Evolutionary conservation across 2,329 filamentous ascomycete species (phyloP).

Genomic region (Fusarium chuoi): DNA sequence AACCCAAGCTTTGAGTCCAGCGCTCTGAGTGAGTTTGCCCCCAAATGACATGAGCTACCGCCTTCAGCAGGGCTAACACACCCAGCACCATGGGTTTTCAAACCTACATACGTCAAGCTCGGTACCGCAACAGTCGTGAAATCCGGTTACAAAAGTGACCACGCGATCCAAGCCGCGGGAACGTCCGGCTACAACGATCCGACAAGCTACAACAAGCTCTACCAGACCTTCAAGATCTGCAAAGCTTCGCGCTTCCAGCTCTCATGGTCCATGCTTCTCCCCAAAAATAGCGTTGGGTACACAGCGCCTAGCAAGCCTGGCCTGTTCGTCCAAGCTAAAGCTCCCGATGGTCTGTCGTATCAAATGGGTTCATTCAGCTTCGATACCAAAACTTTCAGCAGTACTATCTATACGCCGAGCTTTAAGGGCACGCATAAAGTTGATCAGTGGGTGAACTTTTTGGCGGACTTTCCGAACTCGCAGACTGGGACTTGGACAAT

Average conservation of each 20-base stretch:
- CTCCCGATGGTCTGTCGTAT: not conserved
- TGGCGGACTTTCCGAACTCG: not conserved
- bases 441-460: not conserved
- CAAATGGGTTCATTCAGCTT: not conserved
- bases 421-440: not conserved
- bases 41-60: fast-evolving
- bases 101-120: not conserved
- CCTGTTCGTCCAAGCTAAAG: not conserved
- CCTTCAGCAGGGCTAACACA: not conserved
- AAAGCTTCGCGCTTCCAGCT: not conserved
- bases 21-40: not conserved
- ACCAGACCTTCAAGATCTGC: constrained; percentile 4
- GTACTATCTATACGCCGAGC: not conserved
- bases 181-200: not conserved
- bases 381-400: not conserved
- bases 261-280: constrained; percentile 1
- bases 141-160: not conserved
- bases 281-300: not conserved
- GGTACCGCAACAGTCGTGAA: not conserved
- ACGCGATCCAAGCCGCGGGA: not conserved
- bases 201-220: not conserved
- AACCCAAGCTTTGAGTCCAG: not conserved
- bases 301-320: not conserved
- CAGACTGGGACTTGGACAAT: constrained; percentile 5
- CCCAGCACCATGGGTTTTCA: not conserved